phyloP scores from a whole-genome alignment of 1,139 yeast species.

The Meyerozyma elateridarum region DNA sequence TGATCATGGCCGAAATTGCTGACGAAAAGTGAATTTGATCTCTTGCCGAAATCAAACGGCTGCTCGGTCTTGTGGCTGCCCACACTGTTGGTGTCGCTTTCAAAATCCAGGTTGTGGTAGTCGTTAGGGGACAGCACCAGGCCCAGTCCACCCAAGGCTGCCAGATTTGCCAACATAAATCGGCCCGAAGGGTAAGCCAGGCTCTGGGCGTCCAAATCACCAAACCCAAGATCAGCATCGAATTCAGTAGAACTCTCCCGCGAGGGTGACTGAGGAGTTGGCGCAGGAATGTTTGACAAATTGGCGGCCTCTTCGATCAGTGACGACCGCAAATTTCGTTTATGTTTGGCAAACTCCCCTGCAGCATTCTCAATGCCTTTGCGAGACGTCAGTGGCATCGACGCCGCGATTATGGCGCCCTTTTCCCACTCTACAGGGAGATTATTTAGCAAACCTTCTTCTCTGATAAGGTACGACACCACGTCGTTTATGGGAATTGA shows the following conservation, averaged over 20 bases:
- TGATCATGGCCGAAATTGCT: constrained; percentile 7
- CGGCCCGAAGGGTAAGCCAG: not conserved
- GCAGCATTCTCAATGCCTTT: constrained; percentile 22
- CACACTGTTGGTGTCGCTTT: not conserved
- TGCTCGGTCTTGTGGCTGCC: not conserved
- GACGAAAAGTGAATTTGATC: constrained; percentile 14
- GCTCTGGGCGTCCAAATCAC: constrained; percentile 1
- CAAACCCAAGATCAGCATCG: constrained; percentile 1
- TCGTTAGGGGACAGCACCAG: constrained; percentile 8
- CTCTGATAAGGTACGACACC: constrained; percentile 37
- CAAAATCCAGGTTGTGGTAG: constrained; percentile 1
- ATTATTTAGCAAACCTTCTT: constrained; percentile 32
- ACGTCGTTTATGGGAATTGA: constrained; percentile 47
- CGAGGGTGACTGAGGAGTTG: constrained; percentile 7
- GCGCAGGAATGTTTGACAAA: constrained; percentile 5
- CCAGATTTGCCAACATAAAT: constrained; percentile 1
- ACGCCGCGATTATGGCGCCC: constrained; percentile 40
- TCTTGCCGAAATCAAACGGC: constrained; percentile 10
- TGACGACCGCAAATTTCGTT: no score
- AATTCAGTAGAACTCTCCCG: constrained; percentile 5
- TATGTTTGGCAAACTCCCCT: constrained; percentile 32
- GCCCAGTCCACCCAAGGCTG: constrained; percentile 1
- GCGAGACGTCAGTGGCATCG: constrained; percentile 15
- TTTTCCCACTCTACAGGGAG: constrained; percentile 44
- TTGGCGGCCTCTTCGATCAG: constrained; percentile 8